Base-by-base conservation (phyloP, 1,284 basidiomycete species). In the Heterobasidion annosum region DNA sequence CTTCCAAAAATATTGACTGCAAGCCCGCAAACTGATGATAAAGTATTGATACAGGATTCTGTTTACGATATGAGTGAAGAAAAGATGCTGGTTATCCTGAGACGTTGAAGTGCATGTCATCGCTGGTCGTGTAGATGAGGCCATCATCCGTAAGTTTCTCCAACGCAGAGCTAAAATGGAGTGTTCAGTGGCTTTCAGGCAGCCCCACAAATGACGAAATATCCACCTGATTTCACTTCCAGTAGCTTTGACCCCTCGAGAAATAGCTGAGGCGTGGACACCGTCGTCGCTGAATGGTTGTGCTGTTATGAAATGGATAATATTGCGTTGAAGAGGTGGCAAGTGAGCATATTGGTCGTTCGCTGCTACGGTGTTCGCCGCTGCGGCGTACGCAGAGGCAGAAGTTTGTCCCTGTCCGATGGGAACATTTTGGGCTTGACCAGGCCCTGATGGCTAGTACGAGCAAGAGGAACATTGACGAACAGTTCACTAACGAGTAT, bases 101-200 rank as follows among this genome's bases (percentile, higher is more conserved):
- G 18, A 72, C 55, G n/a, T 56, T 59, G 61, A 69, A 73, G 55
- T 74, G 72, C 34, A 66, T 68, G 37, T 82, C 78, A 59, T 81
- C 76, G 32, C 74, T 72, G 0, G 81, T 82, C 35, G 73, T 77
- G 64, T 72, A 85, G 47, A 84, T 68, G 57, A 74, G 66, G 4
- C 83, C 83, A 10, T 82, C 78, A 44, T 73, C 68, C 67, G 81
- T 75, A 52, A 85, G 72, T 37, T 63, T 59, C 58, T 81, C 77
- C 53, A 83, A 65, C 8, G 77, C 78, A 12, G 71, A 65, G 59
- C 78, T 79, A 56, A 37, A 48, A 18, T 25, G 35, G 32, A 55
- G 33, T 40, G 42, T 43, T 46, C 52, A 50, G 47, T 19, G 13
- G n/a, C 32, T 12, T 40, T 40, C 37, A n/a, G 33, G 8, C 48